Evolutionary conservation across 371 early-diverging fungal genomes (phyloP), one percentile per base, ranked within the genome.

Genomic region (Entomophthora muscae): DNA sequence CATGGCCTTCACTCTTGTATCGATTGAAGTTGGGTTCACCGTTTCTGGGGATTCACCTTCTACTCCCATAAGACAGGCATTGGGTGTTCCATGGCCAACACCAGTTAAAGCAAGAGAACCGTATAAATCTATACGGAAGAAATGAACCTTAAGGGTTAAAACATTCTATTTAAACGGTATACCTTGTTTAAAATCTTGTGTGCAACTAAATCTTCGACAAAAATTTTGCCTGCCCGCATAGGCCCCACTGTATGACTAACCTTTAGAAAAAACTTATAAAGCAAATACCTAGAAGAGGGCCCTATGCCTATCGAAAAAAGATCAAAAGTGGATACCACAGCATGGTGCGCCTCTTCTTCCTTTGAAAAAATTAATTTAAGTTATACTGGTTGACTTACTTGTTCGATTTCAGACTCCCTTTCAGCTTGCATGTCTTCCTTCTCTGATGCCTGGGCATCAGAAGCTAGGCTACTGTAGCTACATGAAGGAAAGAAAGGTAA

Each of bases 301-400:
- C 96, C 96, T 22, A 95, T 87, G 32, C 96, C 94, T 61, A 95
- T 92, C 24, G 91, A 90, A 69, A 93, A 95, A 66, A 95, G 69
- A 77, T 95, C 94, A 77, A 95, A 95, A 5, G 90, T 88, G 52
- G 90, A 89, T 3, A 93, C 90, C 1, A 93, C 93, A 30, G 95
- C 95, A 69, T 94, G 92, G 53, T 75, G 76, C 3, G 62, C 21
- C 23, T 62, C 52, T 33, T 52, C 62, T 55, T 26, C 24, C 7
- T 55, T 27, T 10, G 7, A 3, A 7, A 55, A 17, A 55, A 55
- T 55, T 23, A 55, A 7, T 55, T 5, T 26, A 24, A 17, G 27
- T 21, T 55, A 55, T 26, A 42, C 17, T 10, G 10, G 10, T 42
- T 10, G 17, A 17, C 42, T 42, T 42, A 17, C 42, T 42, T 42